Evolutionary conservation across 768 basidiomycete species (phyloP).

Genomic region (Xanthoconium stramineum): DNA sequence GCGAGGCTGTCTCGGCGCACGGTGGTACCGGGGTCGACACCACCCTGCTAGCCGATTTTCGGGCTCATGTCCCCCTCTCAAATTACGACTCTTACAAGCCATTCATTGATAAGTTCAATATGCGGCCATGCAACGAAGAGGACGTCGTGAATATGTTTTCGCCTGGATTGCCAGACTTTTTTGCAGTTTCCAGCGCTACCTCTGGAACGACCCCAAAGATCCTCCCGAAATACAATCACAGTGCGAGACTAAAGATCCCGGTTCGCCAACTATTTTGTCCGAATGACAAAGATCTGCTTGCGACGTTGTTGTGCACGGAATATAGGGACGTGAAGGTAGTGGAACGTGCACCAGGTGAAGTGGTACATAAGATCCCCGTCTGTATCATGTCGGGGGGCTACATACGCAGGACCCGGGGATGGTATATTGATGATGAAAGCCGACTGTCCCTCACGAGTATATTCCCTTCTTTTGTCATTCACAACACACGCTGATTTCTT

Average conservation of each 20-base stretch:
- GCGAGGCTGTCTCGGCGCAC: conserved; percentile 1
- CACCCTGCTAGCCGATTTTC: conserved; percentile 7
- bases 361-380: conserved; percentile 9
- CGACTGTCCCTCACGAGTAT: neutral
- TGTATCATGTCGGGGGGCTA: neutral
- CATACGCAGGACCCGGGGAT: conserved; percentile 8
- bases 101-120: conserved; percentile 13
- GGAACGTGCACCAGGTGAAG: conserved; percentile 2
- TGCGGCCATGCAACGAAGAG: conserved; percentile 15
- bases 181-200: conserved; percentile 14
- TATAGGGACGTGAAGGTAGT: conserved; percentile 7
- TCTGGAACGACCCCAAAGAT: conserved; percentile 12
- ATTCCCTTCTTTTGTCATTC: neutral
- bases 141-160: conserved; percentile 19
- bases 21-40: conserved; percentile 1
- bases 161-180: conserved; percentile 15
- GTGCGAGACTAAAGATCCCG: neutral
- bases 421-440: conserved; percentile 9
- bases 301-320: neutral
- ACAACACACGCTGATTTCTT: neutral
- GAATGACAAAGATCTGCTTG: neutral
- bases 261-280: neutral
- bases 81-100: conserved; percentile 16
- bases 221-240: conserved; percentile 9
- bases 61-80: conserved; percentile 4